Evolutionary conservation across 352 stramenopile genomes (phyloP).

Genomic region (Phytophthora palmivora): DNA sequence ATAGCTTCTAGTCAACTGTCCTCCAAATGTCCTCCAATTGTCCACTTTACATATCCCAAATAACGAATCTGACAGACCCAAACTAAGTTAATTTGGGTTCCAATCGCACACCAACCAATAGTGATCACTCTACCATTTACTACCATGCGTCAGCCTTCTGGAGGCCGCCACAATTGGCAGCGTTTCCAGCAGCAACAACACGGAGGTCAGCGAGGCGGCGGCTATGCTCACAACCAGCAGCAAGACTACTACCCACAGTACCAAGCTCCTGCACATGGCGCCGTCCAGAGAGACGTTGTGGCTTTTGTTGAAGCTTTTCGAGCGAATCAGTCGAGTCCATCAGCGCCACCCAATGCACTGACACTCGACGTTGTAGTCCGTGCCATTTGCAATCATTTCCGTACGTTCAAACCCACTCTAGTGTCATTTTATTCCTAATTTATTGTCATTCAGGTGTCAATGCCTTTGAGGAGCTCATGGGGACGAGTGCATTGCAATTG

Average conservation of each 20-base stretch:
- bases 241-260: conserved; percentile 11
- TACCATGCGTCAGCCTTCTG: conserved; percentile 13
- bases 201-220: not conserved
- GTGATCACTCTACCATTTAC: too few species aligned
- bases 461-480: conserved; percentile 66
- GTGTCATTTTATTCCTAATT: not conserved
- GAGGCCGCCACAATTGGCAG: conserved; percentile 36
- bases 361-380: conserved; percentile 52
- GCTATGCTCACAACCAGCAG: conserved; percentile 4
- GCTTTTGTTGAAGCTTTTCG: conserved; percentile 69
- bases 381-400: conserved; percentile 71
- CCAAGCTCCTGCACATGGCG: not conserved
- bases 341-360: conserved; percentile 64
- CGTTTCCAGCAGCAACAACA: conserved; percentile 47
- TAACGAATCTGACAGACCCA: too few species aligned
- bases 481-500: conserved; percentile 48
- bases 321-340: conserved; percentile 52
- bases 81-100: too few species aligned
- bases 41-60: too few species aligned
- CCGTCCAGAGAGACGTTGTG: conserved; percentile 52
- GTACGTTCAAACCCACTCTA: conserved; percentile 35
- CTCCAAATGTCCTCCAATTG: not conserved
- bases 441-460: conserved; percentile 39
- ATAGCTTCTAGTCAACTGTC: conserved; percentile 6
- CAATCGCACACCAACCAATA: conserved; percentile 20